Base-by-base conservation (phyloP, 2,329 filamentous ascomycete genomes). In the Aspergillus sp. region DNA sequence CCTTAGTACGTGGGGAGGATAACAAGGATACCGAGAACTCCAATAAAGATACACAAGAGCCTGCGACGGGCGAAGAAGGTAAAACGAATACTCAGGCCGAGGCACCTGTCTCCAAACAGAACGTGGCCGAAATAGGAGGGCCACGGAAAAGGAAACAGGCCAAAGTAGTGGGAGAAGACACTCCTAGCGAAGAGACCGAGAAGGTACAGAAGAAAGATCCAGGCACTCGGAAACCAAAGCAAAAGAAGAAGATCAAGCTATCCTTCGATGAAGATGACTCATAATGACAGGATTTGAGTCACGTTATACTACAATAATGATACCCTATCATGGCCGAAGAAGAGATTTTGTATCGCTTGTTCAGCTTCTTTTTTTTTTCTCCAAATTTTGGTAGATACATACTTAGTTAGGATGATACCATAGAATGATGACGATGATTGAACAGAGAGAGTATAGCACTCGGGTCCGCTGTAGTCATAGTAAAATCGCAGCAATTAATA, bases 181-280 rank as follows among this genome's bases (percentile, higher is more conserved):
- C 64, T 8, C 56, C 50, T 39, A 50, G 58, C 11, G 54, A 64
- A 21, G 67, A 70, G n/a, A 54, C 66, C 30, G 63, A 70, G 41
- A 65, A 69, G 32, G 57, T 55, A 23, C 64, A 57, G 44, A 60
- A 65, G 52, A 71, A 71, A 56, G 64, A 67, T 5, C 36, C 63
- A 44, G 62, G 65, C 39, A 59, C 67, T 50, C 70, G 69, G 52
- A 79, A 78, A 63, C 63, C 71, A 8, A 78, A 77, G 62, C 66
- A 69, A 61, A 78, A 76, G 63, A 75, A 74, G 73, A 80, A 78
- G 66, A 77, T 80, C 62, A 80, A 80, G 64, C 70, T 80, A 13
- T 80, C 78, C 2, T 80, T 80, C 64, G 75, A 80, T 61, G 36
- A 61, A 55, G 36, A 61, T 61, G 56, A 59, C 38, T 62, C 56